Base-by-base conservation (phyloP, 1,139 yeast species). In the Yamadazyma trypodendri region DNA sequence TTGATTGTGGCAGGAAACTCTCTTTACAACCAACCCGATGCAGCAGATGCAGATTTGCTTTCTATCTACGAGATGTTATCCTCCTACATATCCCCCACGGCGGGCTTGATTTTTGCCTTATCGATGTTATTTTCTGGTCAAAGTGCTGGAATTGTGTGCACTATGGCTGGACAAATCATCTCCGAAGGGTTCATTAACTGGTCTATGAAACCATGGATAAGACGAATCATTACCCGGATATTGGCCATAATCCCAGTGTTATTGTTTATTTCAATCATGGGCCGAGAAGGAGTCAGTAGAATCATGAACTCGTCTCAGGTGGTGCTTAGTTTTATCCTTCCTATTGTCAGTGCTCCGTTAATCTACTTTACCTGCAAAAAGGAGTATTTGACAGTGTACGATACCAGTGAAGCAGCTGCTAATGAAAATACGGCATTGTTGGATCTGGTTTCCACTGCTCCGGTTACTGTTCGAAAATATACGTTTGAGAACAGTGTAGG, bases 81-180 rank as follows among this genome's bases (percentile, higher is more conserved):
- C 1, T 51, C 56, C 28, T 72, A 75, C 35, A 65, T 86, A 25
- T 78, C 88, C 0, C 87, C 87, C 3, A 81, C 75, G 2, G 90
- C 84, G 1, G 95, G 94, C 22, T 80, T 87, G 0, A 64, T 85
- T 0, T 85, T 86, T 61, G 84, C 84, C 77, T 61, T 84, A 32
- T 92, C 95, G 0, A 65, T 86, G 48, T 62, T 86, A 24, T 75
- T 81, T 48, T 79, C 87, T 42, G 95, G 95, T 8, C 86, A 84
- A 51, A 80, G 87, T 49, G 92, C 92, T 1, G 92, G 92, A 21
- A 80, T 84, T 15, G 88, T 84, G 2, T 84, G 92, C 57, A 84
- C 94, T 1, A 73, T 84, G 72, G 87, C 94, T 0, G 95, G 95
- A 8, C 95, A 86, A 56, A 82, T 86, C 50, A 89, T 86, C 3